phyloP scores from a whole-genome alignment of 768 basidiomycete genomes.

The Suillus occidentalis region DNA sequence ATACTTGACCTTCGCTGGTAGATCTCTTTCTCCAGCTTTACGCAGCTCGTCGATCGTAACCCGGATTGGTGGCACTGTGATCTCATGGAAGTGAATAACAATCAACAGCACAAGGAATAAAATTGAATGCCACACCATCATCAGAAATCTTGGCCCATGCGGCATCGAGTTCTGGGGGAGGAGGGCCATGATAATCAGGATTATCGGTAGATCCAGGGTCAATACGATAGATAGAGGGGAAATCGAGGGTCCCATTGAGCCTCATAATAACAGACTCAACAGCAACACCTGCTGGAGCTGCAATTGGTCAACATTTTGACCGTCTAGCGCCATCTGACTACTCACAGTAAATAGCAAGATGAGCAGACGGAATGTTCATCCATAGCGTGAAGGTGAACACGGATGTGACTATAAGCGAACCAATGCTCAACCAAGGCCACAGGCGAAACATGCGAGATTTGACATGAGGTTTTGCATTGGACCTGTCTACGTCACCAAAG shows the following conservation, averaged over 20 bases:
- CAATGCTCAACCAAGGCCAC: slow-evolving; percentile 9
- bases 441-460: not conserved
- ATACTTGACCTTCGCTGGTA: slow-evolving; percentile 9
- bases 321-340: not conserved
- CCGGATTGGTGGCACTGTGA: slow-evolving; percentile 7
- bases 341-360: not conserved
- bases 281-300: slow-evolving; percentile 14
- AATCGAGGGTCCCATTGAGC: slow-evolving; percentile 8
- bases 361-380: not conserved
- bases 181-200: not conserved
- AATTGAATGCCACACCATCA: slow-evolving; percentile 6
- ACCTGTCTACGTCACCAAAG: not conserved
- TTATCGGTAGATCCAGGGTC: not conserved
- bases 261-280: slow-evolving; percentile 9
- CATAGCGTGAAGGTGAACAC: slow-evolving; percentile 10
- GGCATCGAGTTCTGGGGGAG: not conserved
- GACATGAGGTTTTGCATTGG: not conserved
- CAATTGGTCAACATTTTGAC: not conserved
- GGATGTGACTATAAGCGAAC: not conserved
- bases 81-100: not conserved
- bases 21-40: slow-evolving; percentile 7
- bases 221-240: slow-evolving; percentile 8
- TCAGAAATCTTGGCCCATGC: slow-evolving; percentile 1
- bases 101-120: not conserved
- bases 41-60: slow-evolving; percentile 8